phyloP scores from a whole-genome alignment of 2,329 filamentous ascomycete genomes.

The Malbranchea zuffiana region DNA sequence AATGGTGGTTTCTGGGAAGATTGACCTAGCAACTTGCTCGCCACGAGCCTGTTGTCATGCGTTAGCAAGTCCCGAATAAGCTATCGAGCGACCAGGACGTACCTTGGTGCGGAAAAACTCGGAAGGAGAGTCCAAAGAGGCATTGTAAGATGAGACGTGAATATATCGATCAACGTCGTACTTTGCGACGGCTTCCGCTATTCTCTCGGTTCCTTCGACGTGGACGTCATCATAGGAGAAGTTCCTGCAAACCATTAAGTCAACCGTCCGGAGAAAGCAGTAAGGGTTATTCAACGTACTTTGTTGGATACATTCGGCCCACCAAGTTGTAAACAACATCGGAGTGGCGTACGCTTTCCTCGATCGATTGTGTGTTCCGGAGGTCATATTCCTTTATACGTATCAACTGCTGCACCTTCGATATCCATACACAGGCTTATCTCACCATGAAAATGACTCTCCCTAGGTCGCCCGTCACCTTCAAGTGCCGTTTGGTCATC shows the following conservation, averaged over 20 bases:
- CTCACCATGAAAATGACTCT: constrained; percentile 73
- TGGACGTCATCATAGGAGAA: constrained; percentile 89
- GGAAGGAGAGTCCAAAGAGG: constrained; percentile 64
- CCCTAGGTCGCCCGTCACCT: constrained; percentile 89
- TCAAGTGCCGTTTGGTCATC: constrained; percentile 94
- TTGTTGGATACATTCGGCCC: constrained; percentile 90
- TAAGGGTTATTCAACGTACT: constrained; percentile 45
- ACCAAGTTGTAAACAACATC: constrained; percentile 96
- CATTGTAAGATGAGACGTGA: constrained; percentile 92
- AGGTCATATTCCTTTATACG: constrained; percentile 72
- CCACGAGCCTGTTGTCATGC: constrained; percentile 50
- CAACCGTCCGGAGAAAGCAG: not conserved
- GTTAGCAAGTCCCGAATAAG: constrained; percentile 12
- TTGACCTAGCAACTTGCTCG: constrained; percentile 71
- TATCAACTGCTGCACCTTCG: constrained; percentile 3
- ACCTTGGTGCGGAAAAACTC: constrained; percentile 90
- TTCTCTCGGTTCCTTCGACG: constrained; percentile 82
- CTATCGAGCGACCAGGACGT: constrained; percentile 16
- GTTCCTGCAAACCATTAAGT: constrained; percentile 49
- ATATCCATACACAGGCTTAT: not conserved
- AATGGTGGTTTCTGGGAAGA: constrained; percentile 95
- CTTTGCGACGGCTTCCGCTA: constrained; percentile 87
- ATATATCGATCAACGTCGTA: constrained; percentile 97
- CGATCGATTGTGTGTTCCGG: constrained; percentile 86
- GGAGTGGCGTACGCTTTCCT: constrained; percentile 91